Conservation (phyloP, 371 early-diverging fungal species). For the Mortierella sp. region DNA sequence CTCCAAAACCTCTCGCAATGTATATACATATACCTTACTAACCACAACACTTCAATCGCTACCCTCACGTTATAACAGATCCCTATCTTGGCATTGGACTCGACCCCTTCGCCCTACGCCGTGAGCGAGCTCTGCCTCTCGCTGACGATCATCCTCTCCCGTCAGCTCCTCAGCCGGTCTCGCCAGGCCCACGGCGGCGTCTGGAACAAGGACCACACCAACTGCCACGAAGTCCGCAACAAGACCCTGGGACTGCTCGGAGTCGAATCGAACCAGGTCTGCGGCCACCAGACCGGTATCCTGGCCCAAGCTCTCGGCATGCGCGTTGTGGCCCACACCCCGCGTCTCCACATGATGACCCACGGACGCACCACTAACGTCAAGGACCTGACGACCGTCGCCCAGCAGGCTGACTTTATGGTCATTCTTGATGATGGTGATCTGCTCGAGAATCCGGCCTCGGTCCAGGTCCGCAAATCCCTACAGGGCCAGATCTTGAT, state of each 20-base stretch:
- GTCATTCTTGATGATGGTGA: conserved; percentile 52
- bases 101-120: conserved; percentile 55
- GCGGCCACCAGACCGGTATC: conserved; percentile 53
- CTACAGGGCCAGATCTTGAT: conserved; percentile 52
- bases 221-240: conserved; percentile 57
- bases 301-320: conserved; percentile 54
- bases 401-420: conserved; percentile 52
- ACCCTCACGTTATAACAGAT: conserved; percentile 22
- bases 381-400: conserved; percentile 49
- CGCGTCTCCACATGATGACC: conserved; percentile 51
- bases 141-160: conserved; percentile 55
- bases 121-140: conserved; percentile 58
- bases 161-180: conserved; percentile 44
- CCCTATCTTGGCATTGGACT: conserved; percentile 48
- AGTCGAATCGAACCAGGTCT: conserved; percentile 38
- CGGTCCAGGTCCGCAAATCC: conserved; percentile 39
- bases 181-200: conserved; percentile 48
- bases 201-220: conserved; percentile 57
- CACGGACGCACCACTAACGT: conserved; percentile 51
- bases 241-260: conserved; percentile 52
- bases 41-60: background rate
- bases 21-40: no score
- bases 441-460: conserved; percentile 45
- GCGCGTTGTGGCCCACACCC: conserved; percentile 54
- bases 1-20: no score